Evolutionary conservation across 805 yeast species (phyloP).

Genomic region (Jamesozyma gamospora): DNA sequence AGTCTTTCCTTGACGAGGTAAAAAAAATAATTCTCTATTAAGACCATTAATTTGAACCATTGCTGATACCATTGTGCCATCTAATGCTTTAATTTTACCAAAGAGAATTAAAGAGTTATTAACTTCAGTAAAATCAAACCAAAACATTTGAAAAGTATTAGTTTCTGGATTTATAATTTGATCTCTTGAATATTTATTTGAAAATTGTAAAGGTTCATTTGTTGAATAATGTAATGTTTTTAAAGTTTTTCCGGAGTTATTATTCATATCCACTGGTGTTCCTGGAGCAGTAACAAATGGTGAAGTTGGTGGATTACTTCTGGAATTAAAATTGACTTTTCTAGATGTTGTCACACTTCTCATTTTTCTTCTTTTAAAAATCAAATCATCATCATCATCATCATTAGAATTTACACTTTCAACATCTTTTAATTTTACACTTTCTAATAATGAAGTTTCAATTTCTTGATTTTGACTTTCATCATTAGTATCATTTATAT

Average conservation of each 20-base stretch:
- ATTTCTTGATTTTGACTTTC: neutral
- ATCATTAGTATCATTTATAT: neutral
- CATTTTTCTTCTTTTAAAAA: constrained; percentile 22
- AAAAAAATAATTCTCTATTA: constrained; percentile 60
- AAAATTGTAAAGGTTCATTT: constrained; percentile 6
- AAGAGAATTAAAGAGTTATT: constrained; percentile 59
- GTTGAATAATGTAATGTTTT: constrained; percentile 4
- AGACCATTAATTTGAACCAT: constrained; percentile 67
- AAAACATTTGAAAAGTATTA: constrained; percentile 58
- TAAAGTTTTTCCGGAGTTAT: neutral
- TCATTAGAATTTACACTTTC: constrained; percentile 19
- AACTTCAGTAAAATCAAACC: constrained; percentile 83
- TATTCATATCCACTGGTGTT: constrained; percentile 14
- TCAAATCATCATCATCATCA: constrained; percentile 27
- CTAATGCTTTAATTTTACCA: constrained; percentile 63
- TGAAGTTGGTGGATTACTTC: constrained; percentile 16
- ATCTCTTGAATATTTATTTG: constrained; percentile 17
- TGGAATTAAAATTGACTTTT: constrained; percentile 20
- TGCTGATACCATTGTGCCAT: constrained; percentile 55
- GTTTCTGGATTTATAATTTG: constrained; percentile 32
- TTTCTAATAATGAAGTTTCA: neutral
- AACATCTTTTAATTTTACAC: no score
- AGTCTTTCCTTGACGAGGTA: constrained; percentile 54
- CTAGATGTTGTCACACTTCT: constrained; percentile 22
- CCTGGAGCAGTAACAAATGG: constrained; percentile 29